These are phyloP conservation scores for Rhizophagus prolifer DNA, from an alignment of 192 early-diverging fungal species.

Conservation along the genomic window DNA sequence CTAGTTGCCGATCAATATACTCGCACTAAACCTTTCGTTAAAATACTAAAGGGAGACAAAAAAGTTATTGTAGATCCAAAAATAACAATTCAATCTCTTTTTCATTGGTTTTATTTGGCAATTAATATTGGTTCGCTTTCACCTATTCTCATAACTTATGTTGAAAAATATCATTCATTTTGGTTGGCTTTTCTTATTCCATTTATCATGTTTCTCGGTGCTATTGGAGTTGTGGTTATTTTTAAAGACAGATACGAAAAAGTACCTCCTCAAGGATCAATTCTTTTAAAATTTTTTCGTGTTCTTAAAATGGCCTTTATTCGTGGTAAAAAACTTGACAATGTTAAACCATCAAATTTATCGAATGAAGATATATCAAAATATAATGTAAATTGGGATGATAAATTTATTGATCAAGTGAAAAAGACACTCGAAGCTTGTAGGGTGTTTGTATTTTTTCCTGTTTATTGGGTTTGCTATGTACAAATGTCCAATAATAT, in stretches of 20 bases:
- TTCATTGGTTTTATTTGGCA: constrained; percentile 82
- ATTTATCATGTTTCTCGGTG: constrained; percentile 53
- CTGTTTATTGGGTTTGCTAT: constrained; percentile 75
- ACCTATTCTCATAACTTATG: constrained; percentile 54
- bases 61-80: constrained; percentile 65
- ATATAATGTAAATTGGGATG: constrained; percentile 57
- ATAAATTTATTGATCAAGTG: constrained; percentile 73
- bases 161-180: constrained; percentile 61
- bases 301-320: constrained; percentile 38
- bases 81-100: constrained; percentile 74
- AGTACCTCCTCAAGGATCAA: constrained; percentile 59
- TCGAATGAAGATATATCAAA: constrained; percentile 32
- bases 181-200: constrained; percentile 61
- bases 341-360: constrained; percentile 60
- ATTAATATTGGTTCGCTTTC: constrained; percentile 71
- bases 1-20: constrained; percentile 75
- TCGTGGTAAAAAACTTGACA: constrained; percentile 53
- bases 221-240: constrained; percentile 47
- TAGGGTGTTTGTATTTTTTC: constrained; percentile 68
- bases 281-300: constrained; percentile 53
- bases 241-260: constrained; percentile 55
- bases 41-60: constrained; percentile 54
- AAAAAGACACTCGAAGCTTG: constrained; percentile 58
- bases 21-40: constrained; percentile 58
- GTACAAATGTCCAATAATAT: constrained; percentile 64